Percentiles rank a stretch among this genome's conserved stretches.
Conservation (phyloP, 2,329 filamentous ascomycete genomes). For the Delphinella strobiligena region DNA sequence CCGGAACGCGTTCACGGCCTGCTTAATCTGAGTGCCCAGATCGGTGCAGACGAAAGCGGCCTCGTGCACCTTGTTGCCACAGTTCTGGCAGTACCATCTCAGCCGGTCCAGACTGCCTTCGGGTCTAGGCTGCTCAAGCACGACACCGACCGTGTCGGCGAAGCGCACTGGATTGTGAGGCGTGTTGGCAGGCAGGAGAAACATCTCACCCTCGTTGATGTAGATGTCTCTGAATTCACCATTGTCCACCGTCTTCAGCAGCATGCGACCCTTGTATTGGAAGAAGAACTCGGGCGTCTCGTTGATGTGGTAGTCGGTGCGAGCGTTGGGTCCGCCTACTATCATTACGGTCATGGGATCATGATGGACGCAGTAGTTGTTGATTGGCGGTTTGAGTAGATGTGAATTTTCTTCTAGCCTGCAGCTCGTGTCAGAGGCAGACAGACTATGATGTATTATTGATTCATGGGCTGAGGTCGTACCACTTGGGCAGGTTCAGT, state of each 20-base stretch:
- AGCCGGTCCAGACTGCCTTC: slow-evolving; percentile 60
- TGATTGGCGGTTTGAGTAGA: slow-evolving; percentile 83
- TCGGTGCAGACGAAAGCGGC: slow-evolving; percentile 79
- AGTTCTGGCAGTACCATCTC: slow-evolving; percentile 78
- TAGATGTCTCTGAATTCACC: slow-evolving; percentile 66
- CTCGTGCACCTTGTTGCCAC: slow-evolving; percentile 68
- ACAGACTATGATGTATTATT: too few species aligned
- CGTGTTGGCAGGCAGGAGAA: slow-evolving; percentile 84
- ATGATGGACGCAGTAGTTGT: slow-evolving; percentile 96
- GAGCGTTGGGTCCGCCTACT: slow-evolving; percentile 88
- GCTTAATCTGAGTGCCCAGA: slow-evolving; percentile 88
- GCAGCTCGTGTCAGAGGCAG: neutral
- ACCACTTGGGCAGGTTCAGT: slow-evolving; percentile 36
- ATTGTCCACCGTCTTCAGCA: slow-evolving; percentile 78
- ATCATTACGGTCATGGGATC: slow-evolving; percentile 78
- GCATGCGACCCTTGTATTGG: slow-evolving; percentile 86
- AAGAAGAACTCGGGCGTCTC: slow-evolving; percentile 95
- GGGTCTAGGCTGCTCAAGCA: slow-evolving; percentile 76
- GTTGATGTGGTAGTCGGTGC: slow-evolving; percentile 98
- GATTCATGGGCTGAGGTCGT: neutral
- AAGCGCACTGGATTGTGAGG: slow-evolving; percentile 94
- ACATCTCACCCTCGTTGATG: slow-evolving; percentile 89
- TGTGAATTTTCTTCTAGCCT: slow-evolving; percentile 90
- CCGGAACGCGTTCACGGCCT: slow-evolving; percentile 73
- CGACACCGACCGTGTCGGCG: slow-evolving; percentile 83